Evolutionary conservation across 805 yeast species (phyloP).

Genomic region (Scheffersomyces coipomensis): DNA sequence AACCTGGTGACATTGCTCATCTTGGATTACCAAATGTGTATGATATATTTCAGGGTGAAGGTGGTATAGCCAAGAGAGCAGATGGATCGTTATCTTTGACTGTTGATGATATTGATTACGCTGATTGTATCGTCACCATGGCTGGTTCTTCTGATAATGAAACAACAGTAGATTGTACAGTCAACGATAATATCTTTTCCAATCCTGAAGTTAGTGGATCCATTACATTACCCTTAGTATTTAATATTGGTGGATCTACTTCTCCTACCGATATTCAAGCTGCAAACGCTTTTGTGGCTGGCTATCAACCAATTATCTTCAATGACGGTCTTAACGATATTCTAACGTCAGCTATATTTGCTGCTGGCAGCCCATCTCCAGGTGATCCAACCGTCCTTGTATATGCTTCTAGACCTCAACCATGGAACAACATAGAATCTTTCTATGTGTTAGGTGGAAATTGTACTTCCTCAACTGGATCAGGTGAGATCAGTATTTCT

Average conservation of each 20-base stretch:
- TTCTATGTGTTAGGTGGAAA: not conserved
- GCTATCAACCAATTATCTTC: slow-evolving; percentile 9
- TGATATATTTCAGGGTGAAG: too few species aligned
- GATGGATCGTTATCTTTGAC: too few species aligned
- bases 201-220: slow-evolving; percentile 9
- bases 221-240: slow-evolving; percentile 16
- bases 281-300: slow-evolving; percentile 7
- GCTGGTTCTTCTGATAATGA: not conserved
- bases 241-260: slow-evolving; percentile 12
- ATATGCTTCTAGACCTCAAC: not conserved
- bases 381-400: not conserved
- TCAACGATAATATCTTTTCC: not conserved
- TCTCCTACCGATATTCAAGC: slow-evolving; percentile 3
- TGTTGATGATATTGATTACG: not conserved
- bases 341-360: slow-evolving; percentile 6
- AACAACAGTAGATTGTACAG: not conserved
- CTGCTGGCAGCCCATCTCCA: slow-evolving; percentile 1
- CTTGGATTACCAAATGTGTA: too few species aligned
- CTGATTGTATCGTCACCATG: not conserved
- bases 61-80: too few species aligned
- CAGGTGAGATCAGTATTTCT: slow-evolving; percentile 1
- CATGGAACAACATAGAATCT: not conserved
- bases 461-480: not conserved
- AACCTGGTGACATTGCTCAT: too few species aligned
- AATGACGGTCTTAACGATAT: slow-evolving; percentile 11